These are phyloP conservation scores for Colletotrichum paranaense DNA, from an alignment of 2,329 filamentous ascomycete genomes.

Conservation along the genomic window DNA sequence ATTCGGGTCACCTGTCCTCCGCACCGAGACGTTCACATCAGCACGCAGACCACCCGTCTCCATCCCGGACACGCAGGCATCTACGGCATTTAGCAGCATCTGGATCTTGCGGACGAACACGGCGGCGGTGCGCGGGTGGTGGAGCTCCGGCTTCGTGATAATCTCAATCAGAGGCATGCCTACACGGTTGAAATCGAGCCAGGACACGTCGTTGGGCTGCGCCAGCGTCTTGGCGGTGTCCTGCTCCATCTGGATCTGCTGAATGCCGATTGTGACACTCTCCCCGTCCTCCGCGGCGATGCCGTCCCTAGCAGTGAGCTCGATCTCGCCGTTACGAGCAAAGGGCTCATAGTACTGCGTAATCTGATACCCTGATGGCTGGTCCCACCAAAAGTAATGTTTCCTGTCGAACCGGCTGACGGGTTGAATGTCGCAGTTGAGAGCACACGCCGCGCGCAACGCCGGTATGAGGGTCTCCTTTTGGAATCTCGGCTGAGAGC, in stretches of 20 bases:
- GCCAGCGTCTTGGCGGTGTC: slow-evolving; percentile 95
- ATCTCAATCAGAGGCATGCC: slow-evolving; percentile 94
- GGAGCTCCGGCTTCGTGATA: slow-evolving; percentile 90
- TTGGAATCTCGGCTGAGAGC: slow-evolving; percentile 89
- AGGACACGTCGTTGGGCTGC: slow-evolving; percentile 77
- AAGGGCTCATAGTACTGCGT: slow-evolving; percentile 91
- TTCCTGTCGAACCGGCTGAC: slow-evolving; percentile 93
- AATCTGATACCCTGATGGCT: slow-evolving; percentile 96
- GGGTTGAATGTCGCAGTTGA: slow-evolving; percentile 82
- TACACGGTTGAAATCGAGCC: slow-evolving; percentile 94
- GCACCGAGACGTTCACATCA: slow-evolving; percentile 95
- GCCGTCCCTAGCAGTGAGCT: slow-evolving; percentile 79
- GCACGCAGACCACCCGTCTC: slow-evolving; percentile 90
- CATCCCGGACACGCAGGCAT: slow-evolving; percentile 92
- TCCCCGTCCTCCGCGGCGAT: slow-evolving; percentile 80
- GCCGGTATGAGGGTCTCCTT: slow-evolving; percentile 86
- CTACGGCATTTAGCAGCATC: slow-evolving; percentile 79
- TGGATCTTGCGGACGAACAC: slow-evolving; percentile 92
- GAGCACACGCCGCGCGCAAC: slow-evolving; percentile 86
- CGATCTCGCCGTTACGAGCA: slow-evolving; percentile 77
- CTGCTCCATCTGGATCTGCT: slow-evolving; percentile 97
- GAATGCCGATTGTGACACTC: slow-evolving; percentile 80
- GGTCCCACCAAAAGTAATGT: slow-evolving; percentile 99
- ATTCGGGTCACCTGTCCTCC: slow-evolving; percentile 60
- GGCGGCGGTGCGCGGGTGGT: slow-evolving; percentile 87